Conservation (phyloP, 495 filamentous ascomycete species). For the Neurospora discreta region DNA sequence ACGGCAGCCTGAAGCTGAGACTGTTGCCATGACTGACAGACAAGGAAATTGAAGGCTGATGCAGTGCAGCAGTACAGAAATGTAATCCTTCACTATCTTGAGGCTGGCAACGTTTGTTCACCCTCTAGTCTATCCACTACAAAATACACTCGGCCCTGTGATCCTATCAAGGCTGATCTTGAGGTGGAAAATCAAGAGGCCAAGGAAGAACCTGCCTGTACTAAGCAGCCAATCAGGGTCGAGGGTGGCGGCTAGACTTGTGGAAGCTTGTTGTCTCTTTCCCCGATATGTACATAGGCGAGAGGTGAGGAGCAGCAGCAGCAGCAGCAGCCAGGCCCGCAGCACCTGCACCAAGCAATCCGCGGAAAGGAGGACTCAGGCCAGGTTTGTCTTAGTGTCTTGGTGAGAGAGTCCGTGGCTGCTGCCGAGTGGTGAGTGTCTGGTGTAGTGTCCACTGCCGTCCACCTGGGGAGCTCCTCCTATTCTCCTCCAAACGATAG, state of each 20-base stretch:
- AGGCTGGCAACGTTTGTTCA: background rate
- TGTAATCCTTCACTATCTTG: background rate
- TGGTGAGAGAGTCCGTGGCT: background rate
- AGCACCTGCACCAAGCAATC: background rate
- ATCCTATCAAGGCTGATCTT: background rate
- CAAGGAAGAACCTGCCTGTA: background rate
- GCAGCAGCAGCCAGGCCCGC: background rate
- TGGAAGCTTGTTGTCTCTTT: background rate
- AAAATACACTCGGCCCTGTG: background rate
- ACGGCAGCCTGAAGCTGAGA: background rate
- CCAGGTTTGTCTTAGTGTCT: background rate
- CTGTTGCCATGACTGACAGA: background rate
- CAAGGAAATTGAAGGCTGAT: background rate
- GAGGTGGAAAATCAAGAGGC: background rate
- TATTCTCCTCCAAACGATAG: background rate
- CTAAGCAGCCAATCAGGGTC: slow-evolving; percentile 16
- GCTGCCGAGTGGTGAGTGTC: background rate
- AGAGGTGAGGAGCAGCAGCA: background rate
- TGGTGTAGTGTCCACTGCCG: background rate
- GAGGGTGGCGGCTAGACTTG: slow-evolving; percentile 24
- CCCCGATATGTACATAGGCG: too few species aligned
- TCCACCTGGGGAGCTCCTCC: too few species aligned
- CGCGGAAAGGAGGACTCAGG: background rate
- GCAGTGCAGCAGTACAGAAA: background rate
- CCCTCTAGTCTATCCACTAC: background rate